Percentiles rank a stretch among this genome's conserved stretches.
phyloP scores from a whole-genome alignment of 2,329 filamentous ascomycete genomes.

The Ophiocordyceps robertsii region DNA sequence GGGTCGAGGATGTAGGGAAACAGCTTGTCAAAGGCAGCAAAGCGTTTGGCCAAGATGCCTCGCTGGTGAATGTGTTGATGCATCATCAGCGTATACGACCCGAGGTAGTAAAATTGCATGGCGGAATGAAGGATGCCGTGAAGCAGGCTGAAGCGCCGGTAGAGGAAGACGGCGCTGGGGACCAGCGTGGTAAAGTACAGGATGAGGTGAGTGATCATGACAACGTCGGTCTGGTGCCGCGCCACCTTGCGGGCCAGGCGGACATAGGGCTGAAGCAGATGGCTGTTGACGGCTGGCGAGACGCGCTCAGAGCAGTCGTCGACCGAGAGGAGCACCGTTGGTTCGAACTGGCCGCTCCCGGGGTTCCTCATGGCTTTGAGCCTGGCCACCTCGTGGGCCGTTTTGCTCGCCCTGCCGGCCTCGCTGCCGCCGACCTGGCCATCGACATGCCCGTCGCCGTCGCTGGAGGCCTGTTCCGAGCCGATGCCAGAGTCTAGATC shows the following conservation, averaged over 20 bases:
- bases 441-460: background rate
- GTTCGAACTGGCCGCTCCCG: conserved; percentile 25
- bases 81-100: conserved; percentile 68
- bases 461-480: conserved; percentile 1
- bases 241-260: conserved; percentile 40
- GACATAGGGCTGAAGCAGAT: conserved; percentile 47
- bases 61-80: conserved; percentile 75
- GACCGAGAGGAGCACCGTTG: conserved; percentile 28
- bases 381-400: conserved; percentile 12
- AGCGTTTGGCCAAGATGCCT: conserved; percentile 47
- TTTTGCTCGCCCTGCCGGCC: background rate
- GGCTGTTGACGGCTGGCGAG: conserved; percentile 26
- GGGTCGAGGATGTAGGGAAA: conserved; percentile 68
- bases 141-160: conserved; percentile 49
- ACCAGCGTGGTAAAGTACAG: conserved; percentile 58
- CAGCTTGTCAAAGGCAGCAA: conserved; percentile 41
- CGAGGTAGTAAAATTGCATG: conserved; percentile 56
- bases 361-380: conserved; percentile 30
- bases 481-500: conserved; percentile 5
- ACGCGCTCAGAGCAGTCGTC: conserved; percentile 25
- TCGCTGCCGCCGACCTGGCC: background rate
- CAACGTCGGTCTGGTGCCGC: conserved; percentile 56
- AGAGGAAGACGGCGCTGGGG: conserved; percentile 54
- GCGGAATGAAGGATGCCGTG: conserved; percentile 53
- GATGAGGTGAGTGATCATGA: conserved; percentile 65